Evolutionary conservation across 345 rosid genomes (phyloP), one percentile per base, ranked within the genome.

Genomic region (Arabidopsis arenosa): DNA sequence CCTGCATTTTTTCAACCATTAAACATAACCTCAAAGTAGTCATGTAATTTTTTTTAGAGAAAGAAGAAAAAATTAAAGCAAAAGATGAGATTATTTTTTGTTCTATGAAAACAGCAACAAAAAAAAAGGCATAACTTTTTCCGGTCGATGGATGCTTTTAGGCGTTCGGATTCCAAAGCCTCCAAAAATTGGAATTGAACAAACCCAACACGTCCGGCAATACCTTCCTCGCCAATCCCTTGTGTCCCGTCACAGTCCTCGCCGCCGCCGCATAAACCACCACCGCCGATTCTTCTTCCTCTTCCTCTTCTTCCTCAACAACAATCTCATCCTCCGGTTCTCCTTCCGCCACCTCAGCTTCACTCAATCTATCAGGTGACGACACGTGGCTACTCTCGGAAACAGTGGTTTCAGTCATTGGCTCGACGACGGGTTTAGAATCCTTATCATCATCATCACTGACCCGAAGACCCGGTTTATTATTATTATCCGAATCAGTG

Each of bases 161-260:
- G 68, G 88, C 85, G 84, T 82, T 84, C 83, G 98, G 94, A 90
- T 78, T 80, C 99, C 93, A 93, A 80, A 95, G 93, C 14, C 85
- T 83, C 97, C 99, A 95, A 74, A 92, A 81, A 80, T 89, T 94
- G 73, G 97, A 95, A 79, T 93, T 86, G 21, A 95, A 79, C 10
- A 92, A 55, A 40, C 98, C 97, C 66, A 95, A 65, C 82, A 95
- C 89, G 88, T 95, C 98, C 97, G 99, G 98, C 35, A 95, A 64
- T 58, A 95, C 96, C 83, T 95, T 95, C 80, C 98, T 87, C 14
- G 87, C 99, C 76, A 95, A 74, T 30, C 99, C 96, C 81, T 85
- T 90, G 77, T 84, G 89, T 51, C 63, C 75, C 15, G 47, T 69
- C 63, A 63, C 78, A 52, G 72, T 75, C 7, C 7, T 15, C 17